A percentile compares a stretch with the other conserved stretches of the same genome.
These are phyloP conservation scores for Climacium dendroides DNA, from an alignment of 225 moss, liverwort and hornwort species.

Conservation along the genomic window DNA sequence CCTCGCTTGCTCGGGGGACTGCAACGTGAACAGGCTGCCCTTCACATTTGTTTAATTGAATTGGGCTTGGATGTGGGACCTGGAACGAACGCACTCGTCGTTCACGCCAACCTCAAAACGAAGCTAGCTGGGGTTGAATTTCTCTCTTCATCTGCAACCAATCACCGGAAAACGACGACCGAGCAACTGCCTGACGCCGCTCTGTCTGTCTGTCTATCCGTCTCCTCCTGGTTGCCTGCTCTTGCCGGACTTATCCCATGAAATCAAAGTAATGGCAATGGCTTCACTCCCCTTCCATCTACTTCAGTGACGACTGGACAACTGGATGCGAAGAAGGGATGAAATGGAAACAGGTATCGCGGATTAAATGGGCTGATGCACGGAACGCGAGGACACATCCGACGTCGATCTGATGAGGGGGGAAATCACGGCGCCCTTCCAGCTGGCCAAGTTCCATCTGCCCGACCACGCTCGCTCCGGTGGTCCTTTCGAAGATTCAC, in stretches of 20 bases:
- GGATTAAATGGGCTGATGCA: background rate
- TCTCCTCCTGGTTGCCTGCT: background rate
- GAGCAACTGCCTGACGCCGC: background rate
- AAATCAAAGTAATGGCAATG: background rate
- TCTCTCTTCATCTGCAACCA: background rate
- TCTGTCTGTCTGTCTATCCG: background rate
- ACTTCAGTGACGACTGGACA: background rate
- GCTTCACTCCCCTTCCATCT: background rate
- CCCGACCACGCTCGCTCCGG: conserved; percentile 2
- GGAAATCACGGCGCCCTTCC: background rate
- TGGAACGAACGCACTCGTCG: background rate
- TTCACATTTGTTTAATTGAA: no score
- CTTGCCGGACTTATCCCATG: background rate
- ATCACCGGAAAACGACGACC: background rate
- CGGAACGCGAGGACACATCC: background rate
- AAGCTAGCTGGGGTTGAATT: background rate
- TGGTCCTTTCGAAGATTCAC: background rate
- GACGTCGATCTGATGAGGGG: conserved; percentile 15
- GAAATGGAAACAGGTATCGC: background rate
- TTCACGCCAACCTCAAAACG: background rate
- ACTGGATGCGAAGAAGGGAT: background rate
- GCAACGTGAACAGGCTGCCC: background rate
- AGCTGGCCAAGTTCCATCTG: conserved; percentile 9
- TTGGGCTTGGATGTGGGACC: background rate
- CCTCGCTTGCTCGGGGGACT: background rate